Conservation (phyloP, 169 alveolate species). For the Amoebophrya sp. region DNA sequence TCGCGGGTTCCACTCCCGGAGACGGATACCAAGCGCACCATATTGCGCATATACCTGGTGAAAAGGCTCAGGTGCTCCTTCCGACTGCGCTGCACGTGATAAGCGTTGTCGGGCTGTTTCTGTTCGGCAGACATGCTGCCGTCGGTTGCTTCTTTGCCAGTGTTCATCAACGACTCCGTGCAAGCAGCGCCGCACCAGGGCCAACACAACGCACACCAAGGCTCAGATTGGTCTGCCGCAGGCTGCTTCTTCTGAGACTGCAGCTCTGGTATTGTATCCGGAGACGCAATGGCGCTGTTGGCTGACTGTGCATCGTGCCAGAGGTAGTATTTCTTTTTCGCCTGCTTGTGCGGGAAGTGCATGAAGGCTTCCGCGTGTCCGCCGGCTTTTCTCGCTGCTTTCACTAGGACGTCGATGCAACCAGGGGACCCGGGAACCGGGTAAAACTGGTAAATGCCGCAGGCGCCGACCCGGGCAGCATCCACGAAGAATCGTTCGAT, state of each 20-base stretch:
- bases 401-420: neutral
- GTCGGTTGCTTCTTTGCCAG: too few species aligned
- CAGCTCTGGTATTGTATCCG: too few species aligned
- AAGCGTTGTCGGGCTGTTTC: neutral
- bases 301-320: too few species aligned
- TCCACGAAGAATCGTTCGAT: too few species aligned
- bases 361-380: neutral
- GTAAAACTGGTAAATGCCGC: neutral
- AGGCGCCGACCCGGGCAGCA: too few species aligned
- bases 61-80: neutral
- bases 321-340: neutral
- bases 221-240: too few species aligned
- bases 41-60: neutral
- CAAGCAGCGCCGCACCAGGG: neutral
- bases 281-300: too few species aligned
- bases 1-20: too few species aligned
- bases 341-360: neutral
- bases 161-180: too few species aligned
- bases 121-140: too few species aligned
- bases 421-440: neutral
- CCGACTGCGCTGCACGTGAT: neutral
- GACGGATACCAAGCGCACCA: neutral
- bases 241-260: too few species aligned
- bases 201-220: neutral
- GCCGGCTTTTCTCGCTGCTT: neutral